A percentile compares a stretch with the other conserved stretches of the same genome.
phyloP scores from a whole-genome alignment of 441 rosid genomes.

The Adansonia rubrostipa region DNA sequence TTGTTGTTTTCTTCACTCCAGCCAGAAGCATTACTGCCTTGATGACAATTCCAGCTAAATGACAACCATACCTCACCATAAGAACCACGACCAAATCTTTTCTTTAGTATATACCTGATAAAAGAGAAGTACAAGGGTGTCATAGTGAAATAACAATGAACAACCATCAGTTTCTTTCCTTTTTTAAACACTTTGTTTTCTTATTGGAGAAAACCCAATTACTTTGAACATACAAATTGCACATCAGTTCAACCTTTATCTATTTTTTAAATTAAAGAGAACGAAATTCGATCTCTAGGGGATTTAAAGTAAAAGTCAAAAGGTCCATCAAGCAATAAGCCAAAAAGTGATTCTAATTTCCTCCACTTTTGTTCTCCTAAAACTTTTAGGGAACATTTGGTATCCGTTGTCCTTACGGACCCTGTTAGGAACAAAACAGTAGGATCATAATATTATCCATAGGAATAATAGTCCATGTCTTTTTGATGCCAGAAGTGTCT shows the following conservation, averaged over 20 bases:
- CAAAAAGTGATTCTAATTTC: not conserved
- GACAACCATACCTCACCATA: constrained; percentile 99
- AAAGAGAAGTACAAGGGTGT: constrained; percentile 30
- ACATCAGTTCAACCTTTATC: constrained; percentile 1
- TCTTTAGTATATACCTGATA: constrained; percentile 80
- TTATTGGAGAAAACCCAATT: not conserved
- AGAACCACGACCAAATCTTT: constrained; percentile 90
- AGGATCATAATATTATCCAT: not conserved
- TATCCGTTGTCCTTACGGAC: not conserved
- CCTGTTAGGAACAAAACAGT: not conserved
- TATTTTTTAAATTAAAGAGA: not conserved
- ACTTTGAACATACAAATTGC: not conserved
- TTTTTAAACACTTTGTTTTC: not conserved
- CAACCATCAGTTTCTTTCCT: not conserved
- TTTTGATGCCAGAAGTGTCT: not conserved
- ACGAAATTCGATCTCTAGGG: not conserved
- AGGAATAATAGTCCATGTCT: not conserved
- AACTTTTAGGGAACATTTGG: not conserved
- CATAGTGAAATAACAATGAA: constrained; percentile 6
- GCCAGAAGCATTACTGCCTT: constrained; percentile 50
- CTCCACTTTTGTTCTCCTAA: constrained; percentile 14
- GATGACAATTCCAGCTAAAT: constrained; percentile 79
- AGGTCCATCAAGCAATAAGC: not conserved
- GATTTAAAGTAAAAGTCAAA: not conserved
- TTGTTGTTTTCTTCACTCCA: constrained; percentile 49